Evolutionary conservation across 306 rosid genomes (phyloP).

Genomic region (Citrullus amarus): DNA sequence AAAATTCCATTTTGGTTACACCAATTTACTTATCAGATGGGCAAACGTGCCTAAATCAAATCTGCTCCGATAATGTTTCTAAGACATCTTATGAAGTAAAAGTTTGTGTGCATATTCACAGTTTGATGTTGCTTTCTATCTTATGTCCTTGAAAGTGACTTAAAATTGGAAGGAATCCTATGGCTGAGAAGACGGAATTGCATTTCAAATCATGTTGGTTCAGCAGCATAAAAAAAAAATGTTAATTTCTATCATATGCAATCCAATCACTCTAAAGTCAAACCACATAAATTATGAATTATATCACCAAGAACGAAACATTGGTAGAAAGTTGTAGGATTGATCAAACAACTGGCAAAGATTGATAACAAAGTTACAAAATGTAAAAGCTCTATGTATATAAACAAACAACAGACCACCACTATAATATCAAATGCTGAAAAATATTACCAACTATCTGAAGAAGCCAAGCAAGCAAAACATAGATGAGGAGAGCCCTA

Average conservation of each 20-base stretch:
- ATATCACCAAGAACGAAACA: background rate
- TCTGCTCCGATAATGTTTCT: no score
- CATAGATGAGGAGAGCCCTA: background rate
- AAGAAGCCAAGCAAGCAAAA: slow-evolving; percentile 13
- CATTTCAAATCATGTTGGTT: background rate
- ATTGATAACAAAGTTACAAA: slow-evolving; percentile 6
- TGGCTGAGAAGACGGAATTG: background rate
- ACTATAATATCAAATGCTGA: slow-evolving; percentile 15
- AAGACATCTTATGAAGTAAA: no score
- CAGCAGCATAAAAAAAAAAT: background rate
- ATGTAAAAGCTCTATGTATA: slow-evolving; percentile 18
- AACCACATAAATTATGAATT: background rate
- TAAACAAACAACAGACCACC: slow-evolving; percentile 14
- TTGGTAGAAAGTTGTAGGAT: background rate
- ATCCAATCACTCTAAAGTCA: background rate
- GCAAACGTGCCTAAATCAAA: no score
- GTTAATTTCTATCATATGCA: background rate
- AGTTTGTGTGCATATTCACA: no score
- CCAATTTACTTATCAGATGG: no score
- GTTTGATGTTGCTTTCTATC: background rate
- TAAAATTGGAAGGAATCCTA: background rate
- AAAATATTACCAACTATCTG: slow-evolving; percentile 17
- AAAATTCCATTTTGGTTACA: no score
- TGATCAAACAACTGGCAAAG: slow-evolving; percentile 1
- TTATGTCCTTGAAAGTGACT: background rate